These are phyloP conservation scores for Cokeromyces recurvatus DNA, from an alignment of 371 early-diverging fungal genomes.

Conservation along the genomic window DNA sequence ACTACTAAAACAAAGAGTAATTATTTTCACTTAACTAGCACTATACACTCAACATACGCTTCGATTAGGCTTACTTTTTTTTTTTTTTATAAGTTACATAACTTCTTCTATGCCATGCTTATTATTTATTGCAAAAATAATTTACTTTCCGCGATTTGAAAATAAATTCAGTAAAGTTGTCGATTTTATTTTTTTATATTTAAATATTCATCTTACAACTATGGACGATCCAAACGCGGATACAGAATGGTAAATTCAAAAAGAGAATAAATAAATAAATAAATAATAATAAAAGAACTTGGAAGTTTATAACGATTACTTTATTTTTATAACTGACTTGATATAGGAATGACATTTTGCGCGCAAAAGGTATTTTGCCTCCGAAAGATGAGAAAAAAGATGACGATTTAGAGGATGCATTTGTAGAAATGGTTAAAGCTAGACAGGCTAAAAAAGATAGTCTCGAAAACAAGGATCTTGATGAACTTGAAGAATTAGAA, in stretches of 20 bases:
- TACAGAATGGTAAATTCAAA: conserved; percentile 69
- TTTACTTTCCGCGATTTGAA: no score
- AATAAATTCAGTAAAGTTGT: no score
- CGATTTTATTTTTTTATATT: no score
- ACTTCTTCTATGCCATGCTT: no score
- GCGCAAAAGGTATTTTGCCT: conserved; percentile 87
- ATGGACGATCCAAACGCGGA: conserved; percentile 70
- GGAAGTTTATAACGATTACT: no score
- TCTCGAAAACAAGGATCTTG: conserved; percentile 66
- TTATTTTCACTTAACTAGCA: no score
- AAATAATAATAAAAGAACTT: not conserved
- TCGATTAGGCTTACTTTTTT: no score
- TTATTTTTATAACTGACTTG: not conserved
- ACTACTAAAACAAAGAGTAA: no score
- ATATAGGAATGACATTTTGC: conserved; percentile 82
- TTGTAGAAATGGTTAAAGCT: conserved; percentile 70
- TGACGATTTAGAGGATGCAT: conserved; percentile 72
- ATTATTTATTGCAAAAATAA: no score
- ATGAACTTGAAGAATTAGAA: conserved; percentile 90
- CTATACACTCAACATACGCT: no score
- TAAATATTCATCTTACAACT: no score
- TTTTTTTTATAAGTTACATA: no score
- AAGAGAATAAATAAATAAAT: not conserved
- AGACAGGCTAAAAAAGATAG: conserved; percentile 57
- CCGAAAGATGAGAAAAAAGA: conserved; percentile 69